Conservation (phyloP, 768 basidiomycete species). For the Mycena chlorophos region DNA sequence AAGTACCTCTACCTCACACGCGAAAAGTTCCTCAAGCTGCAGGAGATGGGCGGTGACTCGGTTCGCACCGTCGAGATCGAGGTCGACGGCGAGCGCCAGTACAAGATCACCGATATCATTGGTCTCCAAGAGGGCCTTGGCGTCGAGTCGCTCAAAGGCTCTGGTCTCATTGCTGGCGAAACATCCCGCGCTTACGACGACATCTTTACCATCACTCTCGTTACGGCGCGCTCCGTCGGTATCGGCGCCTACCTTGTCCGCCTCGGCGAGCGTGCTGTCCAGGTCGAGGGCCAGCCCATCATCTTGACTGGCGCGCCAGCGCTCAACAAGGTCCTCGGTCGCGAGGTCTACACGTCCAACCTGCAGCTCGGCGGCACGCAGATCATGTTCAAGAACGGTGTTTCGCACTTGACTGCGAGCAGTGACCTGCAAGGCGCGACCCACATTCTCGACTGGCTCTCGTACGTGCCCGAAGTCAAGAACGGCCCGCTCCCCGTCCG, state of each 20-base stretch:
- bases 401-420: conserved; percentile 91
- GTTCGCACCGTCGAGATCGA: conserved; percentile 84
- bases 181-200: conserved; percentile 99
- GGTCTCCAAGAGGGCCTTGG: conserved; percentile 97
- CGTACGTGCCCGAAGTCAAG: conserved; percentile 86
- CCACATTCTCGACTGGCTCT: conserved; percentile 92
- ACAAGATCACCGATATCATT: conserved; percentile 95
- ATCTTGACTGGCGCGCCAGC: conserved; percentile 97
- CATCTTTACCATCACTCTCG: conserved; percentile 98
- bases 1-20: conserved; percentile 94
- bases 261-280: conserved; percentile 94
- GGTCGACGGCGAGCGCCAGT: conserved; percentile 81
- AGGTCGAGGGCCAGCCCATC: conserved; percentile 99
- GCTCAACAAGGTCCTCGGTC: conserved; percentile 97
- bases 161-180: conserved; percentile 97
- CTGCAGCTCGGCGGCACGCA: conserved; percentile 99
- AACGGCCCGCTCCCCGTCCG: conserved; percentile 80
- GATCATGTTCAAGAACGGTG: conserved; percentile 99
- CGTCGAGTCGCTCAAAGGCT: conserved; percentile 93
- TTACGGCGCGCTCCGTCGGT: conserved; percentile 97
- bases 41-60: conserved; percentile 78
- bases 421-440: conserved; percentile 96
- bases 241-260: conserved; percentile 99
- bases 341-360: conserved; percentile 98
- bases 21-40: conserved; percentile 85